Percentiles rank a stretch among this genome's conserved stretches.
Conservation (phyloP, 2,329 filamentous ascomycete genomes). For the Paramyrothecium sp. region DNA sequence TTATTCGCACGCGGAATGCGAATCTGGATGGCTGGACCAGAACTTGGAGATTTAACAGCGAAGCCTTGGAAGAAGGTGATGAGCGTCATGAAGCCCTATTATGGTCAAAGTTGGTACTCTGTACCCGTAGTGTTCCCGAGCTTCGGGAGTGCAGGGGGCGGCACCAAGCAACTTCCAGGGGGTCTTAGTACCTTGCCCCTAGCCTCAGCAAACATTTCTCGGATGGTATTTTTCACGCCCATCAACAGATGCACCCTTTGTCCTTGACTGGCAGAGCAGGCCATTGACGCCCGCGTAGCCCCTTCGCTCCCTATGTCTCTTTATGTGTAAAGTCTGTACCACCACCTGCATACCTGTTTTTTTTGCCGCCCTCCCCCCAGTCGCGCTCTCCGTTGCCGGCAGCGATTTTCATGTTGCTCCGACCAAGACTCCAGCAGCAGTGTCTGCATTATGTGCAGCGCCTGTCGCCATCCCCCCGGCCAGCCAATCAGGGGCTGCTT, state of each 20-base stretch:
- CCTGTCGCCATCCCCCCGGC: not conserved
- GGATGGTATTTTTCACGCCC: not conserved
- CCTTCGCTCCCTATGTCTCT: not conserved
- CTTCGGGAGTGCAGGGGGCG: not conserved
- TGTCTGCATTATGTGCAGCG: constrained; percentile 1
- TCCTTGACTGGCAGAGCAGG: not conserved
- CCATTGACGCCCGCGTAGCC: not conserved
- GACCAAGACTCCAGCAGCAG: not conserved
- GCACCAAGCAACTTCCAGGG: not conserved
- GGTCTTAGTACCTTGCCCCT: not conserved
- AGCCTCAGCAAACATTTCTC: not conserved
- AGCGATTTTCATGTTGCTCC: not conserved
- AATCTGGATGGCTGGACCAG: too few relatives aligned
- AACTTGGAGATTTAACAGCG: too few relatives aligned
- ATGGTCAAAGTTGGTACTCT: not conserved
- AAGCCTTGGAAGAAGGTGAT: too few relatives aligned
- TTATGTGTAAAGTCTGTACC: not conserved
- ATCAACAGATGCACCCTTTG: not conserved
- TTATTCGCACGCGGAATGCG: too few relatives aligned
- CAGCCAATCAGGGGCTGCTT: not conserved
- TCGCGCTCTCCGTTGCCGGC: not conserved
- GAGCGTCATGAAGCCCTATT: too few relatives aligned
- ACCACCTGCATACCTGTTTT: not conserved
- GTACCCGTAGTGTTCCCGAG: not conserved
- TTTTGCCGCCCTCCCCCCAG: not conserved